Evolutionary conservation across 2,329 filamentous ascomycete species (phyloP).

Genomic region (Alternaria sp.): DNA sequence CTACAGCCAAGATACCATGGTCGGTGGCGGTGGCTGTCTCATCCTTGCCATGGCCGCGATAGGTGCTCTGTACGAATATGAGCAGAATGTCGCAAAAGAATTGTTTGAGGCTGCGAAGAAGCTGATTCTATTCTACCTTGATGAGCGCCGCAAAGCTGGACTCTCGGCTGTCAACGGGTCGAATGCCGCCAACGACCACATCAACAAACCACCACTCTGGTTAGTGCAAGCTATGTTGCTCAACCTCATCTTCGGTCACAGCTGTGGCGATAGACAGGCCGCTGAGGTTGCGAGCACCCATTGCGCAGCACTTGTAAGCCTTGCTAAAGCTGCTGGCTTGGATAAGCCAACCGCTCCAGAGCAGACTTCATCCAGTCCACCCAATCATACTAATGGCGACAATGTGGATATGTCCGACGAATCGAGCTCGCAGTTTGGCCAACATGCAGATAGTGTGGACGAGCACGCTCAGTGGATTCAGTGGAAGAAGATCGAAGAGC

Average conservation of each 20-base stretch:
- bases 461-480: constrained; percentile 81
- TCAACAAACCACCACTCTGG: constrained; percentile 83
- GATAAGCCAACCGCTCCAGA: constrained; percentile 56
- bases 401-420: constrained; percentile 65
- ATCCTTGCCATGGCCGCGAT: constrained; percentile 88
- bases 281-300: constrained; percentile 93
- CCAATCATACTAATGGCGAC: constrained; percentile 54
- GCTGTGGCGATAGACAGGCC: constrained; percentile 88
- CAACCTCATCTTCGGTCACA: constrained; percentile 94
- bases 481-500: constrained; percentile 89
- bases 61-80: constrained; percentile 85
- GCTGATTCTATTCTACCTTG: constrained; percentile 91
- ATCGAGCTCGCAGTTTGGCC: constrained; percentile 25
- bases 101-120: constrained; percentile 93
- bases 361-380: constrained; percentile 25
- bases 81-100: constrained; percentile 78
- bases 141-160: constrained; percentile 86
- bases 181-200: constrained; percentile 61
- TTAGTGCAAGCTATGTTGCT: constrained; percentile 96
- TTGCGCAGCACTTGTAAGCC: constrained; percentile 86
- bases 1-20: constrained; percentile 61
- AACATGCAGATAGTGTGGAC: constrained; percentile 55
- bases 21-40: constrained; percentile 84
- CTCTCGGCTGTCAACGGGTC: constrained; percentile 67
- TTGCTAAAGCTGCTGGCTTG: constrained; percentile 87